Conservation (phyloP, 2,329 filamentous ascomycete species). For the Lachnellula hyalina region DNA sequence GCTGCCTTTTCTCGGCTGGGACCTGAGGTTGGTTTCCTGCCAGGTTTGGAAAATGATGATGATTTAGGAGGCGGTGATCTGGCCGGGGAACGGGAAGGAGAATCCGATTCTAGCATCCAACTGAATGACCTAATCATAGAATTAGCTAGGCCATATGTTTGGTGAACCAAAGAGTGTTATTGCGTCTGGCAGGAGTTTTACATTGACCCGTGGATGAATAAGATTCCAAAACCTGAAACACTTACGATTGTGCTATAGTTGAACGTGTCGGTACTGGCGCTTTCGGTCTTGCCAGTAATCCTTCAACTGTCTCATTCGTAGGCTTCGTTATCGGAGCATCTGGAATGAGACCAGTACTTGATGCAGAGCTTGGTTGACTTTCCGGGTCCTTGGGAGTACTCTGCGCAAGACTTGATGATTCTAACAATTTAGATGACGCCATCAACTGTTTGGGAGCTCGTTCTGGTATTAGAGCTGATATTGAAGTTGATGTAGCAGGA, state of each 20-base stretch:
- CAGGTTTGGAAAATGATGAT: constrained; percentile 25
- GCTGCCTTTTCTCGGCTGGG: constrained; percentile 29
- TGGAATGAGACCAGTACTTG: constrained; percentile 1
- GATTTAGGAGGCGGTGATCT: constrained; percentile 22
- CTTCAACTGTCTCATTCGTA: neutral
- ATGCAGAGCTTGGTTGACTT: neutral
- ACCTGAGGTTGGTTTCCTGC: constrained; percentile 22
- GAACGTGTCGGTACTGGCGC: constrained; percentile 55
- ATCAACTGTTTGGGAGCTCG: neutral
- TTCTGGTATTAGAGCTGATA: neutral
- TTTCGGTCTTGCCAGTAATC: constrained; percentile 21
- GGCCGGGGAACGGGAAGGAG: constrained; percentile 11
- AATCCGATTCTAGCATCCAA: constrained; percentile 63
- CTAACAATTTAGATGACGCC: neutral
- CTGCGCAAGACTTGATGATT: neutral
- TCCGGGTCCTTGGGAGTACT: neutral
- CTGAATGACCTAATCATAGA: constrained; percentile 51
- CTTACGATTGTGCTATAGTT: constrained; percentile 58
- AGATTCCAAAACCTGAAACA: neutral
- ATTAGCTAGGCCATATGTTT: neutral
- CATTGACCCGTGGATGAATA: too few species aligned
- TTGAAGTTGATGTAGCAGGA: constrained; percentile 1
- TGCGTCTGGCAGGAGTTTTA: neutral
- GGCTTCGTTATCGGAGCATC: constrained; percentile 1
- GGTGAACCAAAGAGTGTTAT: neutral